These are phyloP conservation scores for Diaporthe capsici DNA, from an alignment of 2,329 filamentous ascomycete genomes.

Conservation along the genomic window DNA sequence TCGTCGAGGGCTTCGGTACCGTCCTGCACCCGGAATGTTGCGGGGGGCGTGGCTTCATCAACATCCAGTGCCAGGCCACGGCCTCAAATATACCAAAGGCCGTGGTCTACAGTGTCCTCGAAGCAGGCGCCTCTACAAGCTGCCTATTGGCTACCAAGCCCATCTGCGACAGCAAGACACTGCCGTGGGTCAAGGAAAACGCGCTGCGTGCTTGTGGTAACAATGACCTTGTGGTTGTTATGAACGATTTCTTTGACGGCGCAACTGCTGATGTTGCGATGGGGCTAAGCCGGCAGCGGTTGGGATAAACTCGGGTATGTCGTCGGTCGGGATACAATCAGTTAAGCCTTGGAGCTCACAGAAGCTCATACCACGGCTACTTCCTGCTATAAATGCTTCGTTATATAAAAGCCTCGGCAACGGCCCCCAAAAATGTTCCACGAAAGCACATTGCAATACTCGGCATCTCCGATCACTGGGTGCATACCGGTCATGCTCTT, in stretches of 20 bases:
- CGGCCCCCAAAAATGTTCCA: background rate
- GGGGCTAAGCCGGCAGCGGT: conserved; percentile 54
- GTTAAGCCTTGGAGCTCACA: background rate
- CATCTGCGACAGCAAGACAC: conserved; percentile 61
- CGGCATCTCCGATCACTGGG: background rate
- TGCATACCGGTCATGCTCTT: background rate
- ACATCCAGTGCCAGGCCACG: conserved; percentile 65
- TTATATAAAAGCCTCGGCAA: too few relatives aligned
- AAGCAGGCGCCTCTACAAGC: conserved; percentile 58
- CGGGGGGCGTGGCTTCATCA: conserved; percentile 54
- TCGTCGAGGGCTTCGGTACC: conserved; percentile 54
- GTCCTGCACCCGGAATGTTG: conserved; percentile 51
- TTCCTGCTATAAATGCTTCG: background rate
- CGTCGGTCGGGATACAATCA: too few relatives aligned
- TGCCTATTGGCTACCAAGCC: conserved; percentile 64
- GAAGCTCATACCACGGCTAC: too few relatives aligned
- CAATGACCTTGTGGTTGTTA: conserved; percentile 59
- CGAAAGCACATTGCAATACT: background rate
- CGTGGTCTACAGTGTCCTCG: conserved; percentile 60
- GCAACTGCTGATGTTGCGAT: conserved; percentile 62
- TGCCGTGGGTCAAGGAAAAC: conserved; percentile 62
- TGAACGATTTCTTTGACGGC: conserved; percentile 68
- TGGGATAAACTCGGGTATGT: conserved; percentile 43
- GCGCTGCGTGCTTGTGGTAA: conserved; percentile 52
- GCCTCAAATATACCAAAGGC: conserved; percentile 64